Conservation (phyloP, 1,139 yeast species). For the Saccharomyces hybrid region DNA sequence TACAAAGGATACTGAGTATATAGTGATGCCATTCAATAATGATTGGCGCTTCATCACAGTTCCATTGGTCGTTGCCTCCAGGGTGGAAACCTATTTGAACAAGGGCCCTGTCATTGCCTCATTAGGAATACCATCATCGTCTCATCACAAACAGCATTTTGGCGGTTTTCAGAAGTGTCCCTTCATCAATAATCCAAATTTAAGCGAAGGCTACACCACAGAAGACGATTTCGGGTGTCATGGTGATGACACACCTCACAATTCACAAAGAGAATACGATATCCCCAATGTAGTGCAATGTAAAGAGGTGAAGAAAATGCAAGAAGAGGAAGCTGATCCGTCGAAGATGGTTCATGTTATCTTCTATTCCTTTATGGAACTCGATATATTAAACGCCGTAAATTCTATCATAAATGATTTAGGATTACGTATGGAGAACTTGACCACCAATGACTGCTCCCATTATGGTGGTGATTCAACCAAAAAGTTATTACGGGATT, state of each 20-base stretch:
- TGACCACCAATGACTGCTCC: constrained; percentile 29
- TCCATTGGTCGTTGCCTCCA: constrained; percentile 28
- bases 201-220: constrained; percentile 61
- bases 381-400: constrained; percentile 55
- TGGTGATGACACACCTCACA: constrained; percentile 87
- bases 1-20: constrained; percentile 71
- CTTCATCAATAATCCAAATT: constrained; percentile 18
- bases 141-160: neutral
- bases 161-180: constrained; percentile 20
- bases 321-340: constrained; percentile 26
- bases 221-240: constrained; percentile 71
- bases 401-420: constrained; percentile 27
- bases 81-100: constrained; percentile 28
- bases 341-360: constrained; percentile 50
- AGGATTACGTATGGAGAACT: constrained; percentile 11
- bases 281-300: constrained; percentile 71
- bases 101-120: constrained; percentile 16
- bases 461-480: constrained; percentile 46
- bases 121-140: constrained; percentile 16
- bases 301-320: constrained; percentile 19
- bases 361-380: constrained; percentile 66
- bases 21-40: constrained; percentile 80
- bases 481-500: constrained; percentile 42
- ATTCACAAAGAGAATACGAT: constrained; percentile 47
- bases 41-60: constrained; percentile 47